A percentile compares a stretch with the other conserved stretches of the same genome.
Evolutionary conservation across 2,329 filamentous ascomycete genomes (phyloP).

Genomic region (Monilinia aucupariae): DNA sequence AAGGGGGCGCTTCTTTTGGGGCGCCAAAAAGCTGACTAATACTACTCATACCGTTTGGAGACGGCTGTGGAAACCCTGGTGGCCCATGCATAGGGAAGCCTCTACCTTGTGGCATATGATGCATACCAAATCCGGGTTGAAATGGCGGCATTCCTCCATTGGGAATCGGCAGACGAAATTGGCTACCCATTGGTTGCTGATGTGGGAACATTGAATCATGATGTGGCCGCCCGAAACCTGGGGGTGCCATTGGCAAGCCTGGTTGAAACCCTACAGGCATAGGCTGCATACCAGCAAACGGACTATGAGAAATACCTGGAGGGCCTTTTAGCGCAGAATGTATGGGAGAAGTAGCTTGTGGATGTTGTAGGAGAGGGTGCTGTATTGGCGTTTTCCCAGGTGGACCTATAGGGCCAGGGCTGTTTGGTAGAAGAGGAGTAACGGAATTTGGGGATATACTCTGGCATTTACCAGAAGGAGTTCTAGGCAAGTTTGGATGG

Average conservation of each 20-base stretch:
- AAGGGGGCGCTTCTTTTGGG: constrained; percentile 39
- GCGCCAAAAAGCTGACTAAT: constrained; percentile 40
- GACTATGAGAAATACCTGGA: constrained; percentile 45
- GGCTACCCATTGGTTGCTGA: constrained; percentile 48
- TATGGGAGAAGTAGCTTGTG: constrained; percentile 61
- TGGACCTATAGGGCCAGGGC: constrained; percentile 57
- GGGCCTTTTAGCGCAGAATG: constrained; percentile 52
- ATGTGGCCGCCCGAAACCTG: constrained; percentile 41
- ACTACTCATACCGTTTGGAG: constrained; percentile 39
- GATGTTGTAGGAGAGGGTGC: constrained; percentile 48
- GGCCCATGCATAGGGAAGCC: constrained; percentile 40
- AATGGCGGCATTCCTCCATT: constrained; percentile 43
- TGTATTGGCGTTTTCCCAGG: constrained; percentile 52
- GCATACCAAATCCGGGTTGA: constrained; percentile 56
- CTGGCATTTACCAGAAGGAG: constrained; percentile 53
- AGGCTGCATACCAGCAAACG: constrained; percentile 46
- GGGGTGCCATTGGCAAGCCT: constrained; percentile 38
- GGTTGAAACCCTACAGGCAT: constrained; percentile 53
- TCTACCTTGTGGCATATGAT: constrained; percentile 51
- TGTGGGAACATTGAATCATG: constrained; percentile 52
- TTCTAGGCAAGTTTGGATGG: constrained; percentile 60
- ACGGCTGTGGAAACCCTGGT: constrained; percentile 48
- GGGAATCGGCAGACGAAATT: constrained; percentile 48
- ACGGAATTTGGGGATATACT: constrained; percentile 55
- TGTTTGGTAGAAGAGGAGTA: constrained; percentile 59